Conservation (phyloP, 140 eudicot genomes). For the Senecio squalidus region DNA sequence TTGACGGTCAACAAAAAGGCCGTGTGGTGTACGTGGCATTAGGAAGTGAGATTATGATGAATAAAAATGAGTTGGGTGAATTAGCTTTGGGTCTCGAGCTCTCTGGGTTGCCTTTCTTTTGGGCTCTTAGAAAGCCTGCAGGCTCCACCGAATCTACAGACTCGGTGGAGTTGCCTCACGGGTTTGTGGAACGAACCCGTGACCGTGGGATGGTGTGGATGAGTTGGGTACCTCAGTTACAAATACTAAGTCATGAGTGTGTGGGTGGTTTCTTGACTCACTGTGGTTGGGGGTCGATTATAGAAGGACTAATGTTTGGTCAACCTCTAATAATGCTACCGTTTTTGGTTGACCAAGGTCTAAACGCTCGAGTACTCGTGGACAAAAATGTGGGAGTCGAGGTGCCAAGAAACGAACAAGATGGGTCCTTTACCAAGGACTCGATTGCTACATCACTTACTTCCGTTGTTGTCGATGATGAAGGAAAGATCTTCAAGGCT, state of each 20-base stretch:
- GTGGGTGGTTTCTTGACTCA: conserved; percentile 50
- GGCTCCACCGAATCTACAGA: conserved; percentile 11
- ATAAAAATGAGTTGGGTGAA: conserved; percentile 24
- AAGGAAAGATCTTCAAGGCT: conserved; percentile 21
- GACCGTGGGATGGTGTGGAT: conserved; percentile 40
- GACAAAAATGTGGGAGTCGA: conserved; percentile 31
- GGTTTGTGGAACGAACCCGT: conserved; percentile 22
- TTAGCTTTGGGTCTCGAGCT: conserved; percentile 49
- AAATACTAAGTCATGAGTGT: conserved; percentile 36
- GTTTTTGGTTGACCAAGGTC: conserved; percentile 36
- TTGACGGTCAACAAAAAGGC: conserved; percentile 20
- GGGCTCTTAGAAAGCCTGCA: conserved; percentile 35
- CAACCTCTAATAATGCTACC: conserved; percentile 41
- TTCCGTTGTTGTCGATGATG: conserved; percentile 20
- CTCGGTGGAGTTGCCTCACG: conserved; percentile 28
- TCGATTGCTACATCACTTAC: conserved; percentile 30
- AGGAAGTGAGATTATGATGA: conserved; percentile 38
- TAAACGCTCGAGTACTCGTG: conserved; percentile 27
- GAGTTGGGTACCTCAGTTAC: conserved; percentile 50
- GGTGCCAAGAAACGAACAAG: conserved; percentile 35
- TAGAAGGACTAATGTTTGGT: conserved; percentile 40
- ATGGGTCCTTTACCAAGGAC: conserved; percentile 33
- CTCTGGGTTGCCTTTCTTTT: conserved; percentile 41
- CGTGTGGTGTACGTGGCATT: conserved; percentile 43
- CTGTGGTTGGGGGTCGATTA: conserved; percentile 45